These are phyloP conservation scores for Komagataella kurtzmanii DNA, from an alignment of 805 yeast species.

Conservation along the genomic window DNA sequence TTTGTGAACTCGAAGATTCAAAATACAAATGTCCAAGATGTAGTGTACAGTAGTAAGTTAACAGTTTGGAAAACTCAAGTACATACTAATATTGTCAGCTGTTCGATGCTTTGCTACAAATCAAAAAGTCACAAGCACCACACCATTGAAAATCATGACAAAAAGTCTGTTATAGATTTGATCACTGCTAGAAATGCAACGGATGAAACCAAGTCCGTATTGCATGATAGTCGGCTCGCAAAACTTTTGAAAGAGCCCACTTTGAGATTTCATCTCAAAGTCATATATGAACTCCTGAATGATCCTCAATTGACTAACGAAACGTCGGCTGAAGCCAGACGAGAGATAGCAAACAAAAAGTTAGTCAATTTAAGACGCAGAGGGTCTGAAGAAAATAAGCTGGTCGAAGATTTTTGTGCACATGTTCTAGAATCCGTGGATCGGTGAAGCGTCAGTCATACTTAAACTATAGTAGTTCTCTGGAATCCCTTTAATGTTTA, in stretches of 20 bases:
- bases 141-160: constrained; percentile 2
- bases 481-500: constrained; percentile 21
- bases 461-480: constrained; percentile 13
- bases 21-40: constrained; percentile 39
- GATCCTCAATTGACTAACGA: constrained; percentile 37
- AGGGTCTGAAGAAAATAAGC: constrained; percentile 52
- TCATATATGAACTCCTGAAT: constrained; percentile 31
- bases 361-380: constrained; percentile 45
- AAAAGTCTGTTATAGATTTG: neutral
- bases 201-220: constrained; percentile 13
- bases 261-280: constrained; percentile 39
- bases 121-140: constrained; percentile 22
- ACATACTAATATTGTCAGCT: constrained; percentile 16
- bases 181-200: constrained; percentile 8
- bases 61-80: neutral
- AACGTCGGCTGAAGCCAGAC: constrained; percentile 35
- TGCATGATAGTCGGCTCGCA: constrained; percentile 28
- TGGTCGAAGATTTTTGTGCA: constrained; percentile 57
- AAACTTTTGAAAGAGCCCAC: constrained; percentile 35
- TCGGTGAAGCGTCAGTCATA: constrained; percentile 4
- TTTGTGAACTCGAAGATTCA: neutral
- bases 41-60: constrained; percentile 21
- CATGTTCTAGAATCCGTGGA: constrained; percentile 19
- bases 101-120: constrained; percentile 54
- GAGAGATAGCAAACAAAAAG: constrained; percentile 47